Conservation (phyloP, 371 early-diverging fungal species). For the Mortierella sp. region DNA sequence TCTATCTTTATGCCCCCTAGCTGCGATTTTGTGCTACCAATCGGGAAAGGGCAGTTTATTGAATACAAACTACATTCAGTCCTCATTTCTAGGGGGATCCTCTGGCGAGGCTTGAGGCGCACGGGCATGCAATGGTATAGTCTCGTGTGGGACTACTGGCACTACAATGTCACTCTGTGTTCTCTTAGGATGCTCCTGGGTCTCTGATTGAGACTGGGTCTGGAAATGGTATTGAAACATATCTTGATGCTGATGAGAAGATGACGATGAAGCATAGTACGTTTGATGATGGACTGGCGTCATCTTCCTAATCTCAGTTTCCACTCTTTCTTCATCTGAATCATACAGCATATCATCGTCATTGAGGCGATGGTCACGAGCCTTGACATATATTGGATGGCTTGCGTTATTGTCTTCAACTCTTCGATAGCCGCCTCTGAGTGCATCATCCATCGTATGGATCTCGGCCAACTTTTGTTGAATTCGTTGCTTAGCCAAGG, state of each 20-base stretch:
- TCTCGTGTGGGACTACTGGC: neutral
- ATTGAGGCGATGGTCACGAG: neutral
- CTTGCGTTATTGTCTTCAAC: constrained; percentile 35
- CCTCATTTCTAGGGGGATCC: constrained; percentile 15
- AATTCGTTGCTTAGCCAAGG: constrained; percentile 21
- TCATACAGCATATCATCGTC: constrained; percentile 1
- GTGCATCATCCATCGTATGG: constrained; percentile 23
- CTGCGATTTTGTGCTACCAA: no score
- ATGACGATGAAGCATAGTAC: neutral
- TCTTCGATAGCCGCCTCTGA: constrained; percentile 2
- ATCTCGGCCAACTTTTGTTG: constrained; percentile 21
- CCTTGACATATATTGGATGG: constrained; percentile 36
- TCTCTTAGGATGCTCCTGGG: neutral
- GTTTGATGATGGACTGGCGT: constrained; percentile 5
- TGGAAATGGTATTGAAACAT: neutral
- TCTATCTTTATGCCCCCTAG: no score
- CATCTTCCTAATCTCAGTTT: neutral
- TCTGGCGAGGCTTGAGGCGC: neutral
- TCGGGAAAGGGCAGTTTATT: no score
- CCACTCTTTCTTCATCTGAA: constrained; percentile 8
- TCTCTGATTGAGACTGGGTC: neutral
- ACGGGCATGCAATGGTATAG: neutral
- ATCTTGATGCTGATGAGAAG: neutral
- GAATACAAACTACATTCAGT: no score
- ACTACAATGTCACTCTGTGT: constrained; percentile 1